These are phyloP conservation scores for Carex arenaria DNA, from an alignment of 202 grass and related monocot species.

Conservation along the genomic window DNA sequence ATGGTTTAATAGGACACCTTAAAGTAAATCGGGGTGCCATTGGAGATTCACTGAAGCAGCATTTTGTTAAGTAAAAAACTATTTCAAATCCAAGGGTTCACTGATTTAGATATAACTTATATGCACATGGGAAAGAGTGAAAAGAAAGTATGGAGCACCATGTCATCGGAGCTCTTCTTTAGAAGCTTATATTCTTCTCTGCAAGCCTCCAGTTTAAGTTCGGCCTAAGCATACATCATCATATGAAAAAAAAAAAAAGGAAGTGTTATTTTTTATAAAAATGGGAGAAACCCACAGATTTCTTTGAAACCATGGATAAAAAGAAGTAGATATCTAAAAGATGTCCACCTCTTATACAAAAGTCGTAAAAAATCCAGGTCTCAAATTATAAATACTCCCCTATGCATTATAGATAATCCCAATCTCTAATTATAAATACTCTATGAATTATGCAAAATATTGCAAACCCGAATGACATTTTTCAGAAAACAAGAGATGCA, in stretches of 20 bases:
- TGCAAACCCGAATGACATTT: not conserved
- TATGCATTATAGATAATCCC: not conserved
- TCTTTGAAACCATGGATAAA: no score
- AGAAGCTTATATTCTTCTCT: constrained; percentile 38
- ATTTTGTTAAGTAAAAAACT: not conserved
- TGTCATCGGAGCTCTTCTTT: constrained; percentile 35
- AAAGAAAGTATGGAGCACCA: constrained; percentile 26
- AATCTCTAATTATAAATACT: not conserved
- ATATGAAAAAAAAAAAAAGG: not conserved
- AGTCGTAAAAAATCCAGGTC: no score
- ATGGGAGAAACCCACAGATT: no score
- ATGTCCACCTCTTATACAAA: no score
- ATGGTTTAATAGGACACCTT: not conserved
- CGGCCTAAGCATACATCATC: constrained; percentile 29
- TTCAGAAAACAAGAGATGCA: not conserved
- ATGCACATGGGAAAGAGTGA: not conserved
- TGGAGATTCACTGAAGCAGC: not conserved
- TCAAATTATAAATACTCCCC: not conserved
- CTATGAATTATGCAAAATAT: not conserved
- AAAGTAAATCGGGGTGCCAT: not conserved
- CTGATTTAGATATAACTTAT: not conserved
- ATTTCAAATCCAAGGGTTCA: not conserved
- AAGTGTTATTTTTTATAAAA: not conserved
- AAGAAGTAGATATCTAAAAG: no score
- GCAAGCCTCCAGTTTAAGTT: constrained; percentile 44